phyloP scores from a whole-genome alignment of 2,329 filamentous ascomycete genomes.

The Ploettnerulaceae sp. region DNA sequence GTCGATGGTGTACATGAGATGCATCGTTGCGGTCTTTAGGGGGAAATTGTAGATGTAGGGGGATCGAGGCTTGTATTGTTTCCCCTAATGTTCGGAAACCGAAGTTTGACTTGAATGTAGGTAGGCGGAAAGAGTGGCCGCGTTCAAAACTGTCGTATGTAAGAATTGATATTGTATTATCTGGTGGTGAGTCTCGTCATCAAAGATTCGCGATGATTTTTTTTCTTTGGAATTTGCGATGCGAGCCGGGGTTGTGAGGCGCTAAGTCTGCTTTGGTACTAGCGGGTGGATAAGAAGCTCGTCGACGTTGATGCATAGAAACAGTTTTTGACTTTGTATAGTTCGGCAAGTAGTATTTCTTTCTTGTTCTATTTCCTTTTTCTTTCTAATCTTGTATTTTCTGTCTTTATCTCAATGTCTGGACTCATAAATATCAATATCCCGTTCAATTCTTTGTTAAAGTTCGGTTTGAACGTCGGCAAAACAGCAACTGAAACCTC shows the following conservation, averaged over 20 bases:
- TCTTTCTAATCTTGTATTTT: too few relatives aligned
- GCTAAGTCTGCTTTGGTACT: background rate
- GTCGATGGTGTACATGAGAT: constrained; percentile 84
- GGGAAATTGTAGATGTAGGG: background rate
- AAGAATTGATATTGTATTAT: background rate
- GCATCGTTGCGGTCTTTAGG: constrained; percentile 42
- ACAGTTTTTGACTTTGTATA: too few relatives aligned
- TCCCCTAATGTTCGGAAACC: background rate
- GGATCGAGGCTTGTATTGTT: background rate
- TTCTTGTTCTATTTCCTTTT: too few relatives aligned
- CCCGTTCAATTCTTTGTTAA: too few relatives aligned
- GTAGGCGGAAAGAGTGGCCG: constrained; percentile 4
- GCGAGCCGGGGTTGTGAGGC: background rate
- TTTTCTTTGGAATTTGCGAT: constrained; percentile 4
- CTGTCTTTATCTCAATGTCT: too few relatives aligned
- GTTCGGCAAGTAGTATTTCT: too few relatives aligned
- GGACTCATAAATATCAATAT: too few relatives aligned
- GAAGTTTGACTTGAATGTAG: background rate
- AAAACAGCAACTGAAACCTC: too few relatives aligned
- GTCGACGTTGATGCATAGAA: too few relatives aligned
- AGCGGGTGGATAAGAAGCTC: background rate
- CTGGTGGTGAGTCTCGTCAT: background rate
- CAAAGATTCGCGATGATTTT: constrained; percentile 6
- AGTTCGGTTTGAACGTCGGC: too few relatives aligned
- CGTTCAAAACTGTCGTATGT: background rate